Evolutionary conservation across 1,284 basidiomycete species (phyloP).

Genomic region (Microbotryum violaceum): DNA sequence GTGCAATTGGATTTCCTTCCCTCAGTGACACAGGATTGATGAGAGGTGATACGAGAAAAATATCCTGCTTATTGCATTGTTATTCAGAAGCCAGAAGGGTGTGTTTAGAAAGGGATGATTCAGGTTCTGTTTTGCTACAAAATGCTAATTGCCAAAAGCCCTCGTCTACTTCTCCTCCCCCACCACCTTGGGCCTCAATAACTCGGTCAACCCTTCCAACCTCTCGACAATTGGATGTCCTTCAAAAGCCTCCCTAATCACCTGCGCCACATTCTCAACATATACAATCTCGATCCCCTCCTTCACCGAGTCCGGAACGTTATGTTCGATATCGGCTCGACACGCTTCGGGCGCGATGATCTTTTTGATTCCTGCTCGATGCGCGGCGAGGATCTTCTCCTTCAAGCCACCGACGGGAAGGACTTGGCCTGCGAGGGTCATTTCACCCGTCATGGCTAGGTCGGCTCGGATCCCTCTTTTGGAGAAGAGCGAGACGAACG

Average conservation of each 20-base stretch:
- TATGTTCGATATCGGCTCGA: slow-evolving; percentile 86
- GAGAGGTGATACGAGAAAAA: no score
- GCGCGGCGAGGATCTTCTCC: slow-evolving; percentile 91
- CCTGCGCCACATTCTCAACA: slow-evolving; percentile 82
- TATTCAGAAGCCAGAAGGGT: no score
- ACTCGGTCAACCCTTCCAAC: slow-evolving; percentile 16
- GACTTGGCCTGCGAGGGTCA: slow-evolving; percentile 84
- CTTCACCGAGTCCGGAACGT: slow-evolving; percentile 85
- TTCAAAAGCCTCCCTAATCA: slow-evolving; percentile 73
- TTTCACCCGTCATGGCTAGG: slow-evolving; percentile 93
- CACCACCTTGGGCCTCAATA: slow-evolving; percentile 4
- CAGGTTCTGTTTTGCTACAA: no score
- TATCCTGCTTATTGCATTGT: no score
- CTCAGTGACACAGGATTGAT: no score
- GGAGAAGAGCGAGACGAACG: slow-evolving; percentile 84
- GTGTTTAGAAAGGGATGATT: no score
- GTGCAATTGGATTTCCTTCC: no score
- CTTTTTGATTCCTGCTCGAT: slow-evolving; percentile 86
- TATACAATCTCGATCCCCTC: slow-evolving; percentile 86
- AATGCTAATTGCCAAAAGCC: no score
- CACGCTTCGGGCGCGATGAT: slow-evolving; percentile 69
- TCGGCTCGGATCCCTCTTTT: slow-evolving; percentile 73
- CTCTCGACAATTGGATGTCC: slow-evolving; percentile 26
- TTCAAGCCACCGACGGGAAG: slow-evolving; percentile 87
- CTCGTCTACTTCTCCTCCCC: not conserved